Evolutionary conservation across 129 eudicot genomes (phyloP).

Genomic region (Tagetes erecta): DNA sequence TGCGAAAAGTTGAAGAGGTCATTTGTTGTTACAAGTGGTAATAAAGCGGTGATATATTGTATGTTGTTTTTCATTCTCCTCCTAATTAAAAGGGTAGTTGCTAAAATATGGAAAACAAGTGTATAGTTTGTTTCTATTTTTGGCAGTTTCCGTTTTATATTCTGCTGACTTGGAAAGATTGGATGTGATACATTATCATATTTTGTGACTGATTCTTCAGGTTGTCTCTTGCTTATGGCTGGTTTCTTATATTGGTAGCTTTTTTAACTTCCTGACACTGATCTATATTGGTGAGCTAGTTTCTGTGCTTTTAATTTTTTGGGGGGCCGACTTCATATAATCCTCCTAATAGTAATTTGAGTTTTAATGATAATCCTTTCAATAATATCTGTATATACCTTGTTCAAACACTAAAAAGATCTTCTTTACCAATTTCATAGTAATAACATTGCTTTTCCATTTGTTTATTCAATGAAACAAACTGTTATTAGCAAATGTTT

Average conservation of each 20-base stretch:
- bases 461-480: not conserved
- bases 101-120: not conserved
- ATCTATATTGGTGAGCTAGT: constrained; percentile 68
- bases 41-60: not conserved
- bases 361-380: not conserved
- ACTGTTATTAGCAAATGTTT: not conserved
- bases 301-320: not conserved
- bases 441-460: not conserved
- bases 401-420: not conserved
- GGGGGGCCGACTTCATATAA: not conserved
- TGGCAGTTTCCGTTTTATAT: not conserved
- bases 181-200: not conserved
- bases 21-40: not conserved
- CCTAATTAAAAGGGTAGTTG: not conserved
- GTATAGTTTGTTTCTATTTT: not conserved
- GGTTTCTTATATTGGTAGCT: constrained; percentile 73
- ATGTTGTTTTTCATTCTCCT: not conserved
- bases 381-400: too few species aligned
- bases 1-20: not conserved
- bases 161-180: constrained; percentile 4
- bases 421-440: not conserved
- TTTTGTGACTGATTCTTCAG: constrained; percentile 41
- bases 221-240: constrained; percentile 68
- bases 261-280: constrained; percentile 76
- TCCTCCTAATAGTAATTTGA: not conserved